Evolutionary conservation across 2,329 filamentous ascomycete genomes (phyloP), one percentile per base, ranked within the genome.

Genomic region (Mycocentrospora acerina): DNA sequence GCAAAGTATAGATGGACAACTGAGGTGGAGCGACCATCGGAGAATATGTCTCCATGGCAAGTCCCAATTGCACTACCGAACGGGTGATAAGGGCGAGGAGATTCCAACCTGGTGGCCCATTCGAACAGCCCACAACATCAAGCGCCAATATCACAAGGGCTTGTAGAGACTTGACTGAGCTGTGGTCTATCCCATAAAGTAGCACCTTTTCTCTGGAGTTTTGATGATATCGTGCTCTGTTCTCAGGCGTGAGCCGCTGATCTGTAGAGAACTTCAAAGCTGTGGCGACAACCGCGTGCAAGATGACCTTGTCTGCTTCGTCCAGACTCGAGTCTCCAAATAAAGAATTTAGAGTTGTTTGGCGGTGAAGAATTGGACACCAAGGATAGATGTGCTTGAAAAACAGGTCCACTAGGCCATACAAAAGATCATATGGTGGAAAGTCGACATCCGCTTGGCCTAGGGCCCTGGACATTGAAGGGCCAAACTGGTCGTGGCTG

Each of bases 61-160:
- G 71, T 0, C 90, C 90, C 1, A 95, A 73, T 64, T 95, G 90
- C 2, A 95, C 89, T 1, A 94, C 88, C 6, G 88, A 90, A 14
- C 90, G 81, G 1, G 89, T 90, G 46, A 95, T 94, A 34, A 95
- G 71, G 6, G 90, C 90, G 66, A 95, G 81, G 41, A 95, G 78
- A 59, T 95, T 95, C 90, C 90, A 95, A 3, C 88, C 90, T 0
- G 90, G 89, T 2, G 90, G 90, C 0, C 90, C 90, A 61, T 95
- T 95, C 25, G 89, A 90, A 54, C 81, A 87, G 7, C 90, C 90
- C 22, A 89, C 85, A 16, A 95, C 77, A 59, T 95, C 90, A 9
- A 95, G 71, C 0, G 90, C 88, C 4, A 95, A 73, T 33, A 95
- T 93, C 1, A 95, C 88, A 6, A 95, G 73, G 4, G 90, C 90